Percentiles rank a stretch among this genome's conserved stretches.
Evolutionary conservation across 2,329 filamentous ascomycete genomes (phyloP).

Genomic region (Calonectria pseudoturangicola): DNA sequence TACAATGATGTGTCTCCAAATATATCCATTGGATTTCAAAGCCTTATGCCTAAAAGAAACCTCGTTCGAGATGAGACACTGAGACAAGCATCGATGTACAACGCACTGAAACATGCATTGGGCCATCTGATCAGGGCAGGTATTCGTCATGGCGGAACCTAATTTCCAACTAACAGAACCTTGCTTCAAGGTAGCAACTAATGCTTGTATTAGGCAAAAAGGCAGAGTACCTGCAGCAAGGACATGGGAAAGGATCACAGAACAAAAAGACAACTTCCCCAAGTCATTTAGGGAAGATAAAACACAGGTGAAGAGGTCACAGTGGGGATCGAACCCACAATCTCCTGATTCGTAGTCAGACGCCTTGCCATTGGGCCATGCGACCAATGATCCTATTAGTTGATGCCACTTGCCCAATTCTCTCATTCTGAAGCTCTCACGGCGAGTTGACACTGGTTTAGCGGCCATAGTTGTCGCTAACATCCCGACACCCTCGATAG

Average conservation of each 20-base stretch:
- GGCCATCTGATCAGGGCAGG: background rate
- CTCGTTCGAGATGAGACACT: background rate
- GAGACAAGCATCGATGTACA: background rate
- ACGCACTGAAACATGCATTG: background rate
- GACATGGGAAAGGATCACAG: background rate
- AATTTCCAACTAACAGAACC: background rate
- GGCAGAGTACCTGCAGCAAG: background rate
- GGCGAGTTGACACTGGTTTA: background rate
- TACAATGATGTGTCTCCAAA: too few relatives aligned
- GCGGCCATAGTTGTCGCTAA: background rate
- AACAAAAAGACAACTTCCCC: background rate
- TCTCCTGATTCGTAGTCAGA: slow-evolving; percentile 60
- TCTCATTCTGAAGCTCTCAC: background rate
- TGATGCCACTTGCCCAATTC: background rate
- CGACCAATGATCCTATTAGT: slow-evolving; percentile 28
- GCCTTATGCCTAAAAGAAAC: background rate
- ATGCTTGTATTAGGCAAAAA: background rate
- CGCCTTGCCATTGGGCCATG: slow-evolving; percentile 54
- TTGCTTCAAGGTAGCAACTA: background rate
- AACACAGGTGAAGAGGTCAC: slow-evolving; percentile 34
- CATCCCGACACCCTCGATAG: too few relatives aligned
- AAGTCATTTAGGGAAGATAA: background rate
- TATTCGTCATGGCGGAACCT: background rate
- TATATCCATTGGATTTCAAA: background rate
- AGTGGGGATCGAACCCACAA: slow-evolving; percentile 58